These are phyloP conservation scores for Solanum stenotomum DNA, from an alignment of 257 asterid species.

Conservation along the genomic window DNA sequence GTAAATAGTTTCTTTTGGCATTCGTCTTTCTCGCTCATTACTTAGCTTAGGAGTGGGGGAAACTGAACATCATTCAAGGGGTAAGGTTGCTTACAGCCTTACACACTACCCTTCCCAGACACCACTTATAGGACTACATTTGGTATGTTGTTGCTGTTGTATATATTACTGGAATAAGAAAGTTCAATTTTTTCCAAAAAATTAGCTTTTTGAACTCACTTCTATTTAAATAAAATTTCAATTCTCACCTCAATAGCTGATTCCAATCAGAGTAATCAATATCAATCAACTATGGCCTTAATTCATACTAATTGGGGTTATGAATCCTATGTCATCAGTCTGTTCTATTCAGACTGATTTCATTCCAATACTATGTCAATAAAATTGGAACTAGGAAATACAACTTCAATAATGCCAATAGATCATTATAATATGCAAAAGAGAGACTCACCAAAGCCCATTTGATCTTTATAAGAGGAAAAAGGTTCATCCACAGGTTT, in stretches of 20 bases:
- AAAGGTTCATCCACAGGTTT: constrained; percentile 68
- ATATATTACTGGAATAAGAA: neutral
- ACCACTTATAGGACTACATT: neutral
- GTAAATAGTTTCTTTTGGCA: no score
- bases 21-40: no score
- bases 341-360: neutral
- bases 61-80: neutral
- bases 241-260: neutral
- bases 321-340: neutral
- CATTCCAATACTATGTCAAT: neutral
- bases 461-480: constrained; percentile 90
- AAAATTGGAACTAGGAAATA: neutral
- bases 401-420: neutral
- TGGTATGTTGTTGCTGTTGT: neutral
- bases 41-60: no score
- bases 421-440: neutral
- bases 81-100: neutral
- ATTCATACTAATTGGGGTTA: neutral
- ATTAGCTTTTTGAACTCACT: neutral
- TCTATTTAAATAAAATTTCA: neutral
- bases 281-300: neutral
- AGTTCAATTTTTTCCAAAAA: neutral
- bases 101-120: neutral
- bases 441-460: constrained; percentile 63
- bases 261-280: neutral